Percentiles rank a stretch among this genome's conserved stretches.
These are phyloP conservation scores for Moniliophthora roreri DNA, from an alignment of 1,284 basidiomycete genomes.

Conservation along the genomic window DNA sequence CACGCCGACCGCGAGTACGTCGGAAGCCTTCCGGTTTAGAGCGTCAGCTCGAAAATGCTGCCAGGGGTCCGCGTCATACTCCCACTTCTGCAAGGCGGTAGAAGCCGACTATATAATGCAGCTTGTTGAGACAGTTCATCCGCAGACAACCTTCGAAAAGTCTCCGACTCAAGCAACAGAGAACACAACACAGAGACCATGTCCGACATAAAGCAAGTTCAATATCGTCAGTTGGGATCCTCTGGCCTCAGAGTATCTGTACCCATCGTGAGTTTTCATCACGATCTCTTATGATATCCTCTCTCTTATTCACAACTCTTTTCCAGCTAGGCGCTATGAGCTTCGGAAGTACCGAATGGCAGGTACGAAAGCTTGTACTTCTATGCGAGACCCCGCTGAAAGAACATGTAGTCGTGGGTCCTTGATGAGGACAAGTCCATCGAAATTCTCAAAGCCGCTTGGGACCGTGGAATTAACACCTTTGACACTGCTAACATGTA, in stretches of 20 bases:
- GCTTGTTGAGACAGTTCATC: too few species aligned
- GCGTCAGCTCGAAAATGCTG: too few species aligned
- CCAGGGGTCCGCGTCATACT: too few species aligned
- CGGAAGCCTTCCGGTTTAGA: too few species aligned
- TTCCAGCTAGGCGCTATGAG: constrained; percentile 47
- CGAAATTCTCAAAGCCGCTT: constrained; percentile 44
- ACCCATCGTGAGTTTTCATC: too few species aligned
- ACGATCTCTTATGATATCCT: neutral
- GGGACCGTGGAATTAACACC: constrained; percentile 45
- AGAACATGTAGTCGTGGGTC: constrained; percentile 35
- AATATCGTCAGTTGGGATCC: neutral
- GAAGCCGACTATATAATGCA: too few species aligned
- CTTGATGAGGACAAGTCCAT: constrained; percentile 42
- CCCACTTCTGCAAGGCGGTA: too few species aligned
- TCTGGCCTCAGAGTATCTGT: too few species aligned
- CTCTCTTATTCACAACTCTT: constrained; percentile 21
- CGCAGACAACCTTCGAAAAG: too few species aligned
- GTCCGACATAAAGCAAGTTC: neutral
- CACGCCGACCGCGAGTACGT: too few species aligned
- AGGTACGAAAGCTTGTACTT: constrained; percentile 21
- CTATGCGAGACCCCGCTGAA: neutral
- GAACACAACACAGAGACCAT: too few species aligned
- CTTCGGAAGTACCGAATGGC: constrained; percentile 41
- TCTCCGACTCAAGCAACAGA: too few species aligned
- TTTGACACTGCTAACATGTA: constrained; percentile 61